Conservation (phyloP, 495 filamentous ascomycete species). For the Gamarada debralockiae region DNA sequence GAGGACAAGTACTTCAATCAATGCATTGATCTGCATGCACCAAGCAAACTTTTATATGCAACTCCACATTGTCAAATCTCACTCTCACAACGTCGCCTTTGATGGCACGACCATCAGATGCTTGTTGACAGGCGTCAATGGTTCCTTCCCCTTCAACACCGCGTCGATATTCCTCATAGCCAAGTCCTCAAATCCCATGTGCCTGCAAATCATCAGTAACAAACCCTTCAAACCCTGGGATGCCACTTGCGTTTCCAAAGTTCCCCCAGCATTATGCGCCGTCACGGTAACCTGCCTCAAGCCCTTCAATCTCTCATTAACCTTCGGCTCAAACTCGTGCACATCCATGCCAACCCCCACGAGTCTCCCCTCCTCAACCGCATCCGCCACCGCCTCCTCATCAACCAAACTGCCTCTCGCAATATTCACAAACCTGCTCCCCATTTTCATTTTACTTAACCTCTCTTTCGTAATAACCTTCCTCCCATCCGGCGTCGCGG, state of each 20-base stretch:
- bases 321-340: slow-evolving; percentile 49
- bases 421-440: slow-evolving; percentile 65
- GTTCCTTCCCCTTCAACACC: slow-evolving; percentile 47
- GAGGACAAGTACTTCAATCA: too few species aligned
- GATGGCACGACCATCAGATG: slow-evolving; percentile 34
- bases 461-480: slow-evolving; percentile 48
- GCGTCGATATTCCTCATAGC: slow-evolving; percentile 68
- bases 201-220: slow-evolving; percentile 20
- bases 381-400: slow-evolving; percentile 62
- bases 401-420: slow-evolving; percentile 69
- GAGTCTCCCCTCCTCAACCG: slow-evolving; percentile 51
- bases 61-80: too few species aligned
- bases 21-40: too few species aligned
- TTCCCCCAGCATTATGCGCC: slow-evolving; percentile 69
- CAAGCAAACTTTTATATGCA: too few species aligned
- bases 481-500: slow-evolving; percentile 50
- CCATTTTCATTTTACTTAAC: slow-evolving; percentile 50
- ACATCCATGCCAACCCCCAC: slow-evolving; percentile 64
- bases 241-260: slow-evolving; percentile 51
- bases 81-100: not conserved
- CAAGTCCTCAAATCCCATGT: slow-evolving; percentile 67
- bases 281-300: slow-evolving; percentile 54
- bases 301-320: slow-evolving; percentile 10
- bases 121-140: slow-evolving; percentile 64
- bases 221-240: not conserved